These are phyloP conservation scores for Exophiala phaeomuriformis DNA, from an alignment of 2,329 filamentous ascomycete genomes.

Conservation along the genomic window DNA sequence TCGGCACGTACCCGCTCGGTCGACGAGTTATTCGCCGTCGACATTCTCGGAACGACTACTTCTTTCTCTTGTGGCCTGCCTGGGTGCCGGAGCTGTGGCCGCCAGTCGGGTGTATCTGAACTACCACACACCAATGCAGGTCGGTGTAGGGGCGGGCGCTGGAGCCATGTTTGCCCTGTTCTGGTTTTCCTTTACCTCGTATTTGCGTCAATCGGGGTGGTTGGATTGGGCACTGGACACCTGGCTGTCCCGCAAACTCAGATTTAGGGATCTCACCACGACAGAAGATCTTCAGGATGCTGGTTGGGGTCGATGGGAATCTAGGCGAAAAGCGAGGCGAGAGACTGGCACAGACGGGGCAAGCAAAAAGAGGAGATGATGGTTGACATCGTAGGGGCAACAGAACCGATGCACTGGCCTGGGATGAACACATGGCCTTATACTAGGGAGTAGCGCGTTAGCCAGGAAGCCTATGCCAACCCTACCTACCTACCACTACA, in stretches of 20 bases:
- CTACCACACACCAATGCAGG: slow-evolving; percentile 86
- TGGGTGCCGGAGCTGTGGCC: slow-evolving; percentile 62
- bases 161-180: slow-evolving; percentile 62
- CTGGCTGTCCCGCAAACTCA: slow-evolving; percentile 56
- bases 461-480: no score
- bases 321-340: slow-evolving; percentile 36
- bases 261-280: slow-evolving; percentile 75
- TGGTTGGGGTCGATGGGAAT: slow-evolving; percentile 89
- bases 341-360: neutral
- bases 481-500: no score
- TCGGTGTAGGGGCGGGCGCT: slow-evolving; percentile 67
- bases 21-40: slow-evolving; percentile 38
- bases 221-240: slow-evolving; percentile 65
- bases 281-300: slow-evolving; percentile 84
- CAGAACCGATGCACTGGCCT: no score
- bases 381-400: neutral
- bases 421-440: neutral
- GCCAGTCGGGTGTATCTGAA: slow-evolving; percentile 81
- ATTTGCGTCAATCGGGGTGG: slow-evolving; percentile 59
- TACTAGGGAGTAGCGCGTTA: neutral
- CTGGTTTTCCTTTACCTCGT: slow-evolving; percentile 72
- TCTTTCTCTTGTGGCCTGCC: slow-evolving; percentile 52
- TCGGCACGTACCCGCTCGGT: slow-evolving; percentile 48
- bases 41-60: slow-evolving; percentile 50
- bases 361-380: slow-evolving; percentile 12